phyloP scores from a whole-genome alignment of 2,329 filamentous ascomycete species.

The Onygenales sp. region DNA sequence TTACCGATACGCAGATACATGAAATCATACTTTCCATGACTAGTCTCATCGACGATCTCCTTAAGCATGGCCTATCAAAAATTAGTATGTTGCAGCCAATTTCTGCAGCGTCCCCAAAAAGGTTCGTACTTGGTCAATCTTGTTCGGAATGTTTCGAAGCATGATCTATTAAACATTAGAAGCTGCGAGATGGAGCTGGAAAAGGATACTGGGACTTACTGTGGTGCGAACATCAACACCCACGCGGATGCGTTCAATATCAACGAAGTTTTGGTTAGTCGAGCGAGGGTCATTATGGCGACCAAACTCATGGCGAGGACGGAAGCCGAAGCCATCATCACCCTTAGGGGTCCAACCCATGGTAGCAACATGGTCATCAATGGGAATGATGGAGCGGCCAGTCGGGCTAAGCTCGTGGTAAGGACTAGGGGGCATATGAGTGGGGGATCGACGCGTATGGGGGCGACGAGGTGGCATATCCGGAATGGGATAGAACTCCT shows the following conservation, averaged over 20 bases:
- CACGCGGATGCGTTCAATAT: constrained; percentile 36
- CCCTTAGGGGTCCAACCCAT: constrained; percentile 23
- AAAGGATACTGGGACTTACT: constrained; percentile 37
- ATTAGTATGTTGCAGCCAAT: constrained; percentile 10
- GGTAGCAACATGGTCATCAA: constrained; percentile 23
- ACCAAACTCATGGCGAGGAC: constrained; percentile 19
- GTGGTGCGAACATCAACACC: constrained; percentile 68
- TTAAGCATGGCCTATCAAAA: constrained; percentile 57
- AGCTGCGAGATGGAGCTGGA: constrained; percentile 1
- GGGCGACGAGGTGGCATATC: constrained; percentile 12
- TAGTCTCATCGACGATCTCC: constrained; percentile 66
- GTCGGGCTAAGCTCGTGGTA: constrained; percentile 29
- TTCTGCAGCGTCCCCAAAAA: background rate
- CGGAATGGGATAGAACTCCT: constrained; percentile 9
- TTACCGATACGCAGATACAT: constrained; percentile 79
- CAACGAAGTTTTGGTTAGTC: constrained; percentile 35
- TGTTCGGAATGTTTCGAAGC: constrained; percentile 91
- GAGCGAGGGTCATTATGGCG: constrained; percentile 20
- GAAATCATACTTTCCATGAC: constrained; percentile 81
- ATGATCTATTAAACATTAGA: constrained; percentile 55
- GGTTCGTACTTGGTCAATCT: constrained; percentile 53
- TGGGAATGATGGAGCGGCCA: constrained; percentile 30
- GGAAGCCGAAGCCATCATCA: constrained; percentile 20
- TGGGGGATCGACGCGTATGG: constrained; percentile 11
- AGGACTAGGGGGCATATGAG: constrained; percentile 9